Evolutionary conservation across 2,329 filamentous ascomycete genomes (phyloP), one percentile per base, ranked within the genome.

Genomic region (Xylaria sp.): DNA sequence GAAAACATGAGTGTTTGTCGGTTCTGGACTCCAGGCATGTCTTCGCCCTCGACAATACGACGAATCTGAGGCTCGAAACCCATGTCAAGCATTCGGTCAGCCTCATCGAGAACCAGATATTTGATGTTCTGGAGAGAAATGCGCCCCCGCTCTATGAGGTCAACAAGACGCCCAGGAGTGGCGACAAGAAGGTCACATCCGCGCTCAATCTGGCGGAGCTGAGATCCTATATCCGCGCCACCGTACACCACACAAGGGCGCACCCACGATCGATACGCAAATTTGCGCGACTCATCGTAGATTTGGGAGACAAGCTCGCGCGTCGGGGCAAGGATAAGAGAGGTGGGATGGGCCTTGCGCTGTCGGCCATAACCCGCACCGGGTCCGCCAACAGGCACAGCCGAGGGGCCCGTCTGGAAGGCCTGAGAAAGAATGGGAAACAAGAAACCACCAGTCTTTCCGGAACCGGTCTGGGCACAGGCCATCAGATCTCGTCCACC

Each of bases 1-100:
- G 94, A 99, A 76, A 99, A 99, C 94, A 99, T 99, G 81, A 99
- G 93, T 50, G 94, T 99, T 78, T 99, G 94, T 71, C 94, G 92
- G 67, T 83, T 80, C 63, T 86, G 79, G 57, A 93, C 90, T 48
- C 77, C 75, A 53, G 94, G 94, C 94, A 99, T 99, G 69, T 99
- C 94, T 78, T 97, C 94, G 57, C 92, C 92, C 78, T 97, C 93
- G 42, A 99, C 94, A 69, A 99, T 97, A 69, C 93, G 90, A 70
- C 94, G 92, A 72, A 99, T 99, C 80, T 99, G 94, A 69, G 94
- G 94, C 82, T 99, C 94, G 83, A 99, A 99, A 94, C 94, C 94
- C 94, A 99, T 99, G 84, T 99, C 94, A 83, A 99, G 84, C 94
- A 99, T 99, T 75, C 94, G 94, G 81, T 99, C 94, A 75, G 94